Percentiles rank a stretch among this genome's conserved stretches.
Evolutionary conservation across 257 asterid genomes (phyloP).

Genomic region (Solanum phureja): DNA sequence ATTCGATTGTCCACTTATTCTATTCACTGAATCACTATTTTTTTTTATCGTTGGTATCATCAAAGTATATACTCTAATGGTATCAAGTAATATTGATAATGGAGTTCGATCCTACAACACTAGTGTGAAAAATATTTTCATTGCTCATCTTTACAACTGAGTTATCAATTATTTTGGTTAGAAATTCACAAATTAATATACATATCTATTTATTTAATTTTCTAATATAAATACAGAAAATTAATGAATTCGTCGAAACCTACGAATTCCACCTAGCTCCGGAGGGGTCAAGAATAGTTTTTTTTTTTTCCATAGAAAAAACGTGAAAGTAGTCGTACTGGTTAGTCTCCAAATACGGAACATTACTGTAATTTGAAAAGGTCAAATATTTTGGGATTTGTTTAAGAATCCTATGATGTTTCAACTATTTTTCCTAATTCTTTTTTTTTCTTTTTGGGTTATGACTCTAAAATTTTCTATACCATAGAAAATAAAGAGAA

Average conservation of each 20-base stretch:
- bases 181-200: too few species aligned
- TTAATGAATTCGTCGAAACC: too few species aligned
- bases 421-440: neutral
- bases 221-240: too few species aligned
- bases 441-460: neutral
- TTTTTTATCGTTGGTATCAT: too few species aligned
- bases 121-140: neutral
- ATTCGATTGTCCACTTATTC: too few species aligned
- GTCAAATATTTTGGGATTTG: neutral
- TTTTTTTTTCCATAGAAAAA: neutral
- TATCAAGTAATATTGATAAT: too few species aligned
- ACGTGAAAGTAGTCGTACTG: neutral
- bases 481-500: neutral
- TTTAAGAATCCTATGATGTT: neutral
- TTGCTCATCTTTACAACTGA: neutral
- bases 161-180: too few species aligned
- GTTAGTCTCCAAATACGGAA: neutral
- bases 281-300: neutral
- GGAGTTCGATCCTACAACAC: neutral
- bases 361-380: neutral
- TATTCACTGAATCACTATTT: too few species aligned
- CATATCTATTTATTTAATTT: too few species aligned
- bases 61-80: neutral
- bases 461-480: neutral
- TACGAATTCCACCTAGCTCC: too few species aligned